Conservation (phyloP, 345 rosid genomes). For the Eucalyptus urophylla region DNA sequence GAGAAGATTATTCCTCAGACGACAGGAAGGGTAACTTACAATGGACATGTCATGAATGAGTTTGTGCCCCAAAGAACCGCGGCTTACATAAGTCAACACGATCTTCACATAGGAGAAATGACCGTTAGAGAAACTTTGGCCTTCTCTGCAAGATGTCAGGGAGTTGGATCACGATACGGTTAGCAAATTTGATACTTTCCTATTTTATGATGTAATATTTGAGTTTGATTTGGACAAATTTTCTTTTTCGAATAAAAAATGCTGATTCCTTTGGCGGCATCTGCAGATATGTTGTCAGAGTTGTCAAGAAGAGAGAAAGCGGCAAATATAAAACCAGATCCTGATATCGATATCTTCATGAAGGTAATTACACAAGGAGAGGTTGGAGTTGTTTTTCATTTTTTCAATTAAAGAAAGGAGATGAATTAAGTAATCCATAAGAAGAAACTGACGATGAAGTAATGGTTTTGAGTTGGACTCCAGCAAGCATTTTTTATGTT, state of each 20-base stretch:
- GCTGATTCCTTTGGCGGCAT: not conserved
- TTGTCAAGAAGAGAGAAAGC: conserved; percentile 33
- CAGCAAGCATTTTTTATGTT: not conserved
- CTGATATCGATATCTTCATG: conserved; percentile 30
- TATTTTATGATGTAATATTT: not conserved
- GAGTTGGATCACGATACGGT: conserved; percentile 57
- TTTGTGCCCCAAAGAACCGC: conserved; percentile 35
- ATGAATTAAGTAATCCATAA: not conserved
- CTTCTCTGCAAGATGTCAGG: conserved; percentile 84
- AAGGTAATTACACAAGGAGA: conserved; percentile 6
- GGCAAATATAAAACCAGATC: conserved; percentile 22
- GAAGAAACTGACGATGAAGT: not conserved
- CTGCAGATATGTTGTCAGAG: conserved; percentile 25
- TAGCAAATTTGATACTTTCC: not conserved
- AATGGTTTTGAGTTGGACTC: not conserved
- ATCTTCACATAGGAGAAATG: conserved; percentile 71
- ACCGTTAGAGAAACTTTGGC: conserved; percentile 85
- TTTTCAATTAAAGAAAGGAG: not conserved
- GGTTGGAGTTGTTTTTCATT: not conserved
- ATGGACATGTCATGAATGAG: conserved; percentile 31
- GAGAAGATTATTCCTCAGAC: not conserved
- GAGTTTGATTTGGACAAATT: not conserved
- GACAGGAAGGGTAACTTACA: conserved; percentile 33
- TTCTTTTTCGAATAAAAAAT: not conserved
- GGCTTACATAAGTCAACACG: conserved; percentile 67